phyloP scores from a whole-genome alignment of 352 stramenopile species.

The Thalassiosira tumida region DNA sequence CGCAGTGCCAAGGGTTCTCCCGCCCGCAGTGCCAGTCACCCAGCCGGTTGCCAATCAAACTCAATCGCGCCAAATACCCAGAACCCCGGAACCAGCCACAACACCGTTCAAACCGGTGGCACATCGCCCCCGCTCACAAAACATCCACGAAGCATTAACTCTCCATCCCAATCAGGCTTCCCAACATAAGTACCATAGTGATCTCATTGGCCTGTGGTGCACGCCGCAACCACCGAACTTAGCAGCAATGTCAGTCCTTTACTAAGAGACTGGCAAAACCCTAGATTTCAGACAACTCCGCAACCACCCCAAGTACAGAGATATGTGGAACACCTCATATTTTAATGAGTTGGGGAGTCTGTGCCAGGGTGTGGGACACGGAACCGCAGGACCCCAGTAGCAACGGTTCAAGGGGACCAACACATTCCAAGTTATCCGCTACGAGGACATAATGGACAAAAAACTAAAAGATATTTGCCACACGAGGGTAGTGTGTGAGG shows the following conservation, averaged over 20 bases:
- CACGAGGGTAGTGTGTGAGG: constrained; percentile 22
- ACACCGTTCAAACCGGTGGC: not conserved
- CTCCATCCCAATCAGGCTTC: not conserved
- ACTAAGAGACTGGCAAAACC: constrained; percentile 16
- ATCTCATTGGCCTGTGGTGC: not conserved
- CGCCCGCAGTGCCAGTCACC: not conserved
- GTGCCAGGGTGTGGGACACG: constrained; percentile 29
- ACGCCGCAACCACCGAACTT: not conserved
- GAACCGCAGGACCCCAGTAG: not conserved
- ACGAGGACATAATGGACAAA: constrained; percentile 11
- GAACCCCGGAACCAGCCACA: not conserved
- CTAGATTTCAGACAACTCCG: constrained; percentile 5
- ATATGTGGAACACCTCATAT: constrained; percentile 25
- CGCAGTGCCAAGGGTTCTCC: not conserved
- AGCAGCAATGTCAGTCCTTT: not conserved
- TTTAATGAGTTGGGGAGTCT: constrained; percentile 14
- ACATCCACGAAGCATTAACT: not conserved
- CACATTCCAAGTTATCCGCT: constrained; percentile 20
- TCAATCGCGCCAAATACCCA: not conserved
- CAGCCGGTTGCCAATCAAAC: not conserved
- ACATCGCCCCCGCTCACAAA: not conserved
- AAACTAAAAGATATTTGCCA: not conserved
- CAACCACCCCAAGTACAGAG: constrained; percentile 27
- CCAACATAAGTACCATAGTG: not conserved
- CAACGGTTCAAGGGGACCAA: constrained; percentile 25